Percentiles rank a stretch among this genome's conserved stretches.
phyloP scores from a whole-genome alignment of 2,329 filamentous ascomycete genomes.

The Malbranchea cinnamomea region DNA sequence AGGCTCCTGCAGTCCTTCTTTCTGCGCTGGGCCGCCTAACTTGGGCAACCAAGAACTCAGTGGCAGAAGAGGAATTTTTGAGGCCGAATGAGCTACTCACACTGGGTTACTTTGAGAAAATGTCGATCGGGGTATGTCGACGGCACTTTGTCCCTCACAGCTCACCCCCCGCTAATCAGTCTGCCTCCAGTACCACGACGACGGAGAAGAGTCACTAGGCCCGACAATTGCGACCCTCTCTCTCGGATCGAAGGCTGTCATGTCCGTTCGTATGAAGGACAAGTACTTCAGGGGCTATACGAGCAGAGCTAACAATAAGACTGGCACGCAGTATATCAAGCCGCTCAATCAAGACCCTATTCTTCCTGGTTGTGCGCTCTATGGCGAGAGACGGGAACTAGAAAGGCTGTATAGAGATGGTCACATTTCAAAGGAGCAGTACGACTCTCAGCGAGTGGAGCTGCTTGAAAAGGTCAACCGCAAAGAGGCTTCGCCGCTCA shows the following conservation, averaged over 20 bases:
- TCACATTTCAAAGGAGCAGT: constrained; percentile 11
- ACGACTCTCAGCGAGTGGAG: constrained; percentile 14
- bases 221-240: constrained; percentile 41
- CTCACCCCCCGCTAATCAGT: background rate
- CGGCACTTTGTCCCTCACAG: background rate
- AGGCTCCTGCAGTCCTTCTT: constrained; percentile 28
- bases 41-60: constrained; percentile 35
- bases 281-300: constrained; percentile 27
- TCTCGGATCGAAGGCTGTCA: constrained; percentile 36
- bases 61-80: constrained; percentile 15
- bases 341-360: constrained; percentile 18
- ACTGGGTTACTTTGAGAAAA: constrained; percentile 40
- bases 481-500: constrained; percentile 16
- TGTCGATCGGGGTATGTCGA: constrained; percentile 34
- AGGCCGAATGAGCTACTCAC: constrained; percentile 43
- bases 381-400: constrained; percentile 14
- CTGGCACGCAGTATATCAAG: constrained; percentile 6
- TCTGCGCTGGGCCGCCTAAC: constrained; percentile 35
- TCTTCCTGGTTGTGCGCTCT: constrained; percentile 17
- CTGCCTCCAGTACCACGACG: constrained; percentile 38
- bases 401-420: constrained; percentile 11
- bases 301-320: constrained; percentile 5
- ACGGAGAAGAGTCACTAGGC: constrained; percentile 41
- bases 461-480: constrained; percentile 14
- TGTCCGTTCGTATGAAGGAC: constrained; percentile 40